Evolutionary conservation across 2,329 filamentous ascomycete genomes (phyloP), one percentile per base, ranked within the genome.

Genomic region (Penicillium italicum): DNA sequence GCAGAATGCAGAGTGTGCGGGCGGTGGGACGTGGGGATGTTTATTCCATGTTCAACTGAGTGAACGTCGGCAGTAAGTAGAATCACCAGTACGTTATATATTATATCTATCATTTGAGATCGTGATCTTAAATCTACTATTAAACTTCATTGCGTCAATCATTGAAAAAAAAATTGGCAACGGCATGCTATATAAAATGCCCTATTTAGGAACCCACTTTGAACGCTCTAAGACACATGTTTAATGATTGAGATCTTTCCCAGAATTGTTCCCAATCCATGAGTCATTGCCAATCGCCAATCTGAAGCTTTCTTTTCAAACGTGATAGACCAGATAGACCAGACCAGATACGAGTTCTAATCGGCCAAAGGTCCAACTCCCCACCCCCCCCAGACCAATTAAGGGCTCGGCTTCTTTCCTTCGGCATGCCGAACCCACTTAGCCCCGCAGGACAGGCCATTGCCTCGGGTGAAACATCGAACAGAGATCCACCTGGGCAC

Each of bases 381-480:
- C 42, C 10, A 8, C 41, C 41, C n/a, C n/a, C 33, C 34, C 34
- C 22, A 2, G 30, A 34, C 69, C 67, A 71, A 69, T 69, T 26
- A 36, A n/a, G 36, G 9, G 14, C 60, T 68, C 69, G 70, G 69
- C 58, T 58, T 70, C 61, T 26, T 24, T 6, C 10, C 1, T 52
- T 65, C 68, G 69, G 69, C 60, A 69, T 68, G 55, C 70, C 69
- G 69, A 65, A 41, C 43, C 56, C 62, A 58, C 58, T 42, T 30
- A 36, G 53, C 65, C 62, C 64, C 54, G 56, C 59, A 51, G 28
- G 34, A 53, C 9, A 18, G 31, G 5, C 10, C 41, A 57, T 65
- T 60, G 55, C 55, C 60, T 61, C 58, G 60, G 60, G 60, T 50
- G 30, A 24, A 43, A 50, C 42, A n/a, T 43, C 24, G 18, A 40